These are phyloP conservation scores for Colletotrichum tanaceti DNA, from an alignment of 2,329 filamentous ascomycete genomes.

Conservation along the genomic window DNA sequence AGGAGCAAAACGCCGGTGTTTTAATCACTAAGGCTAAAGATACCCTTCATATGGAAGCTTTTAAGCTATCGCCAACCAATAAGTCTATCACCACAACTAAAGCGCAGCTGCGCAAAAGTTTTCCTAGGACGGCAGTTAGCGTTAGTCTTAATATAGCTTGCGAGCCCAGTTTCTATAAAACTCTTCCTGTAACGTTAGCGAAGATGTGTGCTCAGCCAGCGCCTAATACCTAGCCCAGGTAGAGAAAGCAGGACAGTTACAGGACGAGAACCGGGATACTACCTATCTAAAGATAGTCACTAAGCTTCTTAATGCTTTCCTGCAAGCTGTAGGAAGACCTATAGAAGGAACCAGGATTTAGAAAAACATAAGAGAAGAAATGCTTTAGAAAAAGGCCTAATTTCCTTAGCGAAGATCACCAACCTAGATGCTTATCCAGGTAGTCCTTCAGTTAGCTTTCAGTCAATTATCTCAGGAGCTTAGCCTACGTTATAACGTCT, in stretches of 20 bases:
- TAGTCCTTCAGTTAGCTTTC: slow-evolving; percentile 56
- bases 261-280: slow-evolving; percentile 61
- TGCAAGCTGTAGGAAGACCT: slow-evolving; percentile 54
- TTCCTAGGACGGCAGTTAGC: slow-evolving; percentile 44
- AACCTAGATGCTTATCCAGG: slow-evolving; percentile 66
- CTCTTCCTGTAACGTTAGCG: slow-evolving; percentile 43
- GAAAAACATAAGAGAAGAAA: slow-evolving; percentile 67
- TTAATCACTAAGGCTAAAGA: slow-evolving; percentile 44
- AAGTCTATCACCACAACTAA: slow-evolving; percentile 43
- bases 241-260: slow-evolving; percentile 52
- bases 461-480: background rate
- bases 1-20: slow-evolving; percentile 51
- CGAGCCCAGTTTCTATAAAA: slow-evolving; percentile 40
- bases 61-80: no score
- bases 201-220: slow-evolving; percentile 47
- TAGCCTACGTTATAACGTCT: slow-evolving; percentile 46
- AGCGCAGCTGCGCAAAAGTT: slow-evolving; percentile 48
- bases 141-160: slow-evolving; percentile 41
- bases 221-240: slow-evolving; percentile 36
- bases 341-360: slow-evolving; percentile 48
- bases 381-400: slow-evolving; percentile 52
- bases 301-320: slow-evolving; percentile 56
- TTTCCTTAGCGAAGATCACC: slow-evolving; percentile 64
- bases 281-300: slow-evolving; percentile 63
- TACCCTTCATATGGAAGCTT: slow-evolving; percentile 47